These are phyloP conservation scores for Aspergillus ellipticus DNA, from an alignment of 495 filamentous ascomycete genomes.

Conservation along the genomic window DNA sequence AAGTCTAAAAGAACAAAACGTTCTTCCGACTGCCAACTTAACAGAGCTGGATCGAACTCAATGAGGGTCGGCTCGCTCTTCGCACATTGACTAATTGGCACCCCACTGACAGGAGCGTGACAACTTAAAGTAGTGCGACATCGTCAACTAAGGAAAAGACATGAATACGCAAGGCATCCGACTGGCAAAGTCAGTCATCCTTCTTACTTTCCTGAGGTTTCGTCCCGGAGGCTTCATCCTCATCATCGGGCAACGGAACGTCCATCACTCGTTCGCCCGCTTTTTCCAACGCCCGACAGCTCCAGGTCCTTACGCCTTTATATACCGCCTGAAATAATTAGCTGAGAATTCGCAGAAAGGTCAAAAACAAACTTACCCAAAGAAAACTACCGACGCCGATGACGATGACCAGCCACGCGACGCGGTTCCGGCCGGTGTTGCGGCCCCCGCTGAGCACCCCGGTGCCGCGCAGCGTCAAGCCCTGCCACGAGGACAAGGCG, in stretches of 20 bases:
- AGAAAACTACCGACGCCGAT: constrained; percentile 81
- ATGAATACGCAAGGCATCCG: not conserved
- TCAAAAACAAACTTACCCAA: constrained; percentile 55
- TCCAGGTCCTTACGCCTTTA: constrained; percentile 71
- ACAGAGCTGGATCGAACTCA: constrained; percentile 30
- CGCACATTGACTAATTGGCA: constrained; percentile 96
- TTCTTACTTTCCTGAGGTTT: constrained; percentile 24
- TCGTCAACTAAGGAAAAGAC: not conserved
- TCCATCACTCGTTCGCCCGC: constrained; percentile 78
- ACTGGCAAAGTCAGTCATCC: constrained; percentile 12
- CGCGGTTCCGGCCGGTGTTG: constrained; percentile 65
- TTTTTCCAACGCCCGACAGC: constrained; percentile 63
- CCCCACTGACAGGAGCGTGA: constrained; percentile 69
- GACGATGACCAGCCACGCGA: constrained; percentile 71
- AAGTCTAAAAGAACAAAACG: constrained; percentile 41
- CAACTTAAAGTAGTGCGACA: constrained; percentile 90
- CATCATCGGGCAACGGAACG: constrained; percentile 71
- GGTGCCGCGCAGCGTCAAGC: constrained; percentile 63
- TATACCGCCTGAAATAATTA: constrained; percentile 62
- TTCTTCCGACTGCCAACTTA: constrained; percentile 22
- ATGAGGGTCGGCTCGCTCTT: constrained; percentile 58
- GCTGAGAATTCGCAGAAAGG: constrained; percentile 19
- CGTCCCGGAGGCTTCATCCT: constrained; percentile 52
- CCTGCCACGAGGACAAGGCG: constrained; percentile 68
- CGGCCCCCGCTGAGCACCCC: constrained; percentile 49